Evolutionary conservation across 345 rosid species (phyloP).

Genomic region (Moringa oleifera): DNA sequence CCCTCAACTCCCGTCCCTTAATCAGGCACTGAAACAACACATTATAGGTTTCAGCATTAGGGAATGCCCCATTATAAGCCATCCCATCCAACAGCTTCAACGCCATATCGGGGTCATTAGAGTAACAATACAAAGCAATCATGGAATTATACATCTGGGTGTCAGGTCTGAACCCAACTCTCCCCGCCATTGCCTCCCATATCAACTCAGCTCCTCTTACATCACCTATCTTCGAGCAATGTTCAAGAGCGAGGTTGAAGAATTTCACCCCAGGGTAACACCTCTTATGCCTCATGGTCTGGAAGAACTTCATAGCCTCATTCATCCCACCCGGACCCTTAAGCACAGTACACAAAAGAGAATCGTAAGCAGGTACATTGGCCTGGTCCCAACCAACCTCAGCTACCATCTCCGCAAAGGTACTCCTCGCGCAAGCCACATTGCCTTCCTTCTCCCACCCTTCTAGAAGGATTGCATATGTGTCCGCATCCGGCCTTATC

Average conservation of each 20-base stretch:
- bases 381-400: slow-evolving; percentile 53
- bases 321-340: slow-evolving; percentile 32
- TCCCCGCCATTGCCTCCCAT: slow-evolving; percentile 42
- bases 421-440: slow-evolving; percentile 22
- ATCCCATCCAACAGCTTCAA: slow-evolving; percentile 43
- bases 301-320: slow-evolving; percentile 31
- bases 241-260: slow-evolving; percentile 27
- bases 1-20: slow-evolving; percentile 34
- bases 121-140: slow-evolving; percentile 38
- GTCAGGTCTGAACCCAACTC: slow-evolving; percentile 37
- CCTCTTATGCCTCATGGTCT: slow-evolving; percentile 23
- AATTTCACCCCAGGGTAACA: slow-evolving; percentile 49
- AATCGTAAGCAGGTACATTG: slow-evolving; percentile 49
- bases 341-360: slow-evolving; percentile 41
- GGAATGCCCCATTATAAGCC: slow-evolving; percentile 46
- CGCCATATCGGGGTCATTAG: slow-evolving; percentile 25
- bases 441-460: slow-evolving; percentile 61
- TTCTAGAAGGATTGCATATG: slow-evolving; percentile 49
- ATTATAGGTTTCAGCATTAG: slow-evolving; percentile 40
- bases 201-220: slow-evolving; percentile 29
- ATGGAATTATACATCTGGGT: slow-evolving; percentile 40
- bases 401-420: slow-evolving; percentile 39
- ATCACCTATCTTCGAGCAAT: slow-evolving; percentile 29
- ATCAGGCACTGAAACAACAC: slow-evolving; percentile 39
- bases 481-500: slow-evolving; percentile 45